Conservation (phyloP, 495 filamentous ascomycete genomes). For the Cetradonia linearis region DNA sequence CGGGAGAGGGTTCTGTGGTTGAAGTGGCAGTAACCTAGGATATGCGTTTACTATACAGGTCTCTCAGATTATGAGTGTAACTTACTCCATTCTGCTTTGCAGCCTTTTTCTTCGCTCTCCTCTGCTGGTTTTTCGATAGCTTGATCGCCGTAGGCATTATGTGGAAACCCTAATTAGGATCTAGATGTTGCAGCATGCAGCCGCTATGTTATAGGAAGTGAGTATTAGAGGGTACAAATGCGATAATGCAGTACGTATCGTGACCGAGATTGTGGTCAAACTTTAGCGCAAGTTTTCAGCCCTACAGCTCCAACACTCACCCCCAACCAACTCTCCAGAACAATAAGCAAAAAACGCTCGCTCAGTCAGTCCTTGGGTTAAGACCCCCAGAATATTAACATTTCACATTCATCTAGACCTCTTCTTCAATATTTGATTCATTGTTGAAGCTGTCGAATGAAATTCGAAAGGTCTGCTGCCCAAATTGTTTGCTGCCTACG, state of each 20-base stretch:
- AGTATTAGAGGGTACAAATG: neutral
- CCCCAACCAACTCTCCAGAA: neutral
- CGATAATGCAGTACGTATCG: neutral
- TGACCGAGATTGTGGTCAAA: neutral
- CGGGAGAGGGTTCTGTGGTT: slow-evolving; percentile 27
- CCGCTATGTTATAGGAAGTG: no score
- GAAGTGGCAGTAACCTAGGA: slow-evolving; percentile 24
- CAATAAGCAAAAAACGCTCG: neutral
- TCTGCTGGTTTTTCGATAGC: slow-evolving; percentile 73
- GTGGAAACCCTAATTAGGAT: neutral
- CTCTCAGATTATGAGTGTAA: slow-evolving; percentile 18
- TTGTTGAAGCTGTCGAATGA: neutral
- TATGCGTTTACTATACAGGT: slow-evolving; percentile 24
- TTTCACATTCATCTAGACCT: neutral
- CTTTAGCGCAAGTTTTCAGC: neutral
- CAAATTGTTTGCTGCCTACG: neutral
- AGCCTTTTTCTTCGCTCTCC: slow-evolving; percentile 83
- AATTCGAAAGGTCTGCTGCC: neutral
- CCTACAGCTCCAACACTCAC: neutral
- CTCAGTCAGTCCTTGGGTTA: neutral
- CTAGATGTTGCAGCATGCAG: neutral
- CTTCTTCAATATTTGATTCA: neutral
- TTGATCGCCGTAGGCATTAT: slow-evolving; percentile 39
- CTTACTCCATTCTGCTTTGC: slow-evolving; percentile 54
- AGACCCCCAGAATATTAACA: fast-evolving